Evolutionary conservation across 2,329 filamentous ascomycete genomes (phyloP).

Genomic region (Chaetomium sp.): DNA sequence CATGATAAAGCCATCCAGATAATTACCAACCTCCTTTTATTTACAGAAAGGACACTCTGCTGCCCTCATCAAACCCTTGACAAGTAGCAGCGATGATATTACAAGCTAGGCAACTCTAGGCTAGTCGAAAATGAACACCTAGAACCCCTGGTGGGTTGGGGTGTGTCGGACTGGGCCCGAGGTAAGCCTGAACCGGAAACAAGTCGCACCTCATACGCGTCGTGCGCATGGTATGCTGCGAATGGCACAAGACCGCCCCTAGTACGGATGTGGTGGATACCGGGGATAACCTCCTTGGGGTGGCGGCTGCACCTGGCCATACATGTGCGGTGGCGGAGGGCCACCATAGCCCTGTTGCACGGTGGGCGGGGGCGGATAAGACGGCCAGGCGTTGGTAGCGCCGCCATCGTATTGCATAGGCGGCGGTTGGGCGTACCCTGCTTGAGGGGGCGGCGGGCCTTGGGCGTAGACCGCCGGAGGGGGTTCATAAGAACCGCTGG

Average conservation of each 20-base stretch:
- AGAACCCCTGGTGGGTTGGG: background rate
- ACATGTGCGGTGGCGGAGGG: conserved; percentile 23
- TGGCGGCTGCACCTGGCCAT: conserved; percentile 14
- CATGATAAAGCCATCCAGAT: background rate
- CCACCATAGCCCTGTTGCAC: conserved; percentile 21
- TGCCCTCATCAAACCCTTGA: background rate
- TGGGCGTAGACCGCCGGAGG: conserved; percentile 41
- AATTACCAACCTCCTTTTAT: background rate
- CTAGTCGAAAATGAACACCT: background rate
- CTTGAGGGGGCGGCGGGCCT: conserved; percentile 23
- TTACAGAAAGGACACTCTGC: background rate
- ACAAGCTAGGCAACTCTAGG: background rate
- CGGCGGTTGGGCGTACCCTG: conserved; percentile 18
- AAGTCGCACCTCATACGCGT: background rate
- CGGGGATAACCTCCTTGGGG: conserved; percentile 17
- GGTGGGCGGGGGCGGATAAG: conserved; percentile 24
- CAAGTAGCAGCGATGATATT: background rate
- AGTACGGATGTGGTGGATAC: conserved; percentile 21
- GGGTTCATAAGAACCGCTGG: conserved; percentile 48
- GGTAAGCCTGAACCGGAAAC: background rate
- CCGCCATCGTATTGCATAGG: conserved; percentile 23
- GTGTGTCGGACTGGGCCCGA: background rate
- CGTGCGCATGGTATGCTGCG: too few relatives aligned
- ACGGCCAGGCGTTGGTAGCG: conserved; percentile 20
- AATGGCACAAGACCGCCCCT: background rate